phyloP scores from a whole-genome alignment of 2,329 filamentous ascomycete genomes.

The Bisporella sp. region DNA sequence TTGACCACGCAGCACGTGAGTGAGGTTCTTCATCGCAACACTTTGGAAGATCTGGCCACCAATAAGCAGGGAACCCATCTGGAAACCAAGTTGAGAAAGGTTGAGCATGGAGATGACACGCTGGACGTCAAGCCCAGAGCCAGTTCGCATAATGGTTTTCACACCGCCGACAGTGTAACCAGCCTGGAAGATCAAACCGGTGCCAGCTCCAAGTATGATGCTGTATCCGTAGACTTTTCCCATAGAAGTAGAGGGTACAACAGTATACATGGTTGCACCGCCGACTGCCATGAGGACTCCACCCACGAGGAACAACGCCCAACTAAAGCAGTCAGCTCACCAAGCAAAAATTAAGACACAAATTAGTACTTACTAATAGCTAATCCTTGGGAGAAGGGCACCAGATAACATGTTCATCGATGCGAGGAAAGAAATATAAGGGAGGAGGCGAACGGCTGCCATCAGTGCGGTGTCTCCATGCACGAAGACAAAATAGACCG shows the following conservation, averaged over 20 bases:
- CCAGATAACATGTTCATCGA: background rate
- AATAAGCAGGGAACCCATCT: background rate
- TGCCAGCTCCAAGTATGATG: background rate
- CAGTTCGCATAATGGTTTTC: background rate
- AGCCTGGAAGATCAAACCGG: background rate
- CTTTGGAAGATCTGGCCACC: background rate
- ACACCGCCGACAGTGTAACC: background rate
- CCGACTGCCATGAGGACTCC: conserved; percentile 30
- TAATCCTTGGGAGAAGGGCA: background rate
- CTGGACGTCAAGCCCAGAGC: background rate
- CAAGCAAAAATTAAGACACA: no score
- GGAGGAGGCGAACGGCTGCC: conserved; percentile 27
- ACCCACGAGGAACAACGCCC: conserved; percentile 31
- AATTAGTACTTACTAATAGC: background rate
- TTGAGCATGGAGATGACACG: background rate
- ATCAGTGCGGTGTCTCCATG: conserved; percentile 39
- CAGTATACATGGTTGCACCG: conserved; percentile 27
- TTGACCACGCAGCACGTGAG: background rate
- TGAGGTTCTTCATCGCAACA: background rate
- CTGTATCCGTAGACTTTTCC: background rate
- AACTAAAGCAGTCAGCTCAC: no score
- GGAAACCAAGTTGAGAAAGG: background rate
- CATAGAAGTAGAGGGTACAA: background rate
- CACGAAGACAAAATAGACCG: conserved; percentile 43
- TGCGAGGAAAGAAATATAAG: conserved; percentile 17